Base-by-base conservation (phyloP, 495 filamentous ascomycete species). In the Hypoxylon cercidicola region DNA sequence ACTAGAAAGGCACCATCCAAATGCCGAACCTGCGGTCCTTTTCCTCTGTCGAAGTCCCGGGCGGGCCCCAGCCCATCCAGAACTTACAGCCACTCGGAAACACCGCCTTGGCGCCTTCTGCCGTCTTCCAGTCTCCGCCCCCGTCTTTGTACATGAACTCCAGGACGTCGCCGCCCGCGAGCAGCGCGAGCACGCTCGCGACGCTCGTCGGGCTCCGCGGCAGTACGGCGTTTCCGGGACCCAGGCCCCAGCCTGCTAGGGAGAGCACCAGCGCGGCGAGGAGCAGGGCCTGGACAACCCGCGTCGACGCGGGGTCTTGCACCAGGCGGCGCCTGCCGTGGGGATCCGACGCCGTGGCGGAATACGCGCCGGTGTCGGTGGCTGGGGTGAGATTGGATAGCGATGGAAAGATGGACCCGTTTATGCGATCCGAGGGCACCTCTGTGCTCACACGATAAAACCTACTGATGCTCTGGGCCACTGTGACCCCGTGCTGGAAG, bases 201-300 rank as follows among this genome's bases (percentile, higher is more conserved):
- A 79, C 72, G 50, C 68, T 74, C 41, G 55, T 67, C 5, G 72
- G 70, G 47, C 57, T 71, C 12, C 67, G 65, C 20, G 74, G 77
- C 12, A 75, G 56, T 1, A 79, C 28, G 6, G 18, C 54, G 34
- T 37, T 37, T 8, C 54, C 41, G 11, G 54, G 41, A 20, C 54
- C 25, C 15, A 56, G 28, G 18, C 12, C 8, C 41, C 54, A 47
- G 40, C 23, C 40, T 16, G 23, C 16, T 4, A 47, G 52, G 11
- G 43, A 39, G 30, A 47, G 25, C 15, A 30, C 25, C 30, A 64
- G 20, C 6, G 62, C 49, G 9, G 7, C 25, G 0, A 39, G 56
- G n/a, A 72, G 40, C 12, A 69, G 45, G 11, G 53, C 60, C 50
- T 65, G 37, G 16, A 72, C 20, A 11, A 69, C 34, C 3, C 62